Conservation (phyloP, 768 basidiomycete genomes). For the Infundibulicybe gibba region DNA sequence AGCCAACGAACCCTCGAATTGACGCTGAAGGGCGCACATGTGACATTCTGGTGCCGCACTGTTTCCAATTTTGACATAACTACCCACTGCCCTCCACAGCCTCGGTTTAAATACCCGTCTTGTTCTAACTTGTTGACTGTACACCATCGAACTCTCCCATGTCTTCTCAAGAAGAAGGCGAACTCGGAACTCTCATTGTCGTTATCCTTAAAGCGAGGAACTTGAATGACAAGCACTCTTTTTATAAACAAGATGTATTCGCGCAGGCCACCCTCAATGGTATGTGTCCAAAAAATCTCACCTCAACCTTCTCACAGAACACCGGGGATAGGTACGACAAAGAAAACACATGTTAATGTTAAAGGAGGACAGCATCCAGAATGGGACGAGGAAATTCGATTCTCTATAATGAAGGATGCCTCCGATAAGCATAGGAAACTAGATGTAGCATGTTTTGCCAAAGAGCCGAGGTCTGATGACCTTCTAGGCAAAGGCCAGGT, state of each 20-base stretch:
- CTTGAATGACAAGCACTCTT: slow-evolving; percentile 75
- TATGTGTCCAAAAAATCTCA: slow-evolving; percentile 11
- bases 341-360: slow-evolving; percentile 69
- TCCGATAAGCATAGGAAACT: slow-evolving; percentile 56
- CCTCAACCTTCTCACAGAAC: background rate
- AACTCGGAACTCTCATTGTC: slow-evolving; percentile 80
- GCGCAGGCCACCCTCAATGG: slow-evolving; percentile 60
- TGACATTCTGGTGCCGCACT: too few species aligned
- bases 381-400: slow-evolving; percentile 88
- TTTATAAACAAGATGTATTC: slow-evolving; percentile 92
- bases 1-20: too few species aligned
- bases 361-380: slow-evolving; percentile 92
- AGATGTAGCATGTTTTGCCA: slow-evolving; percentile 75
- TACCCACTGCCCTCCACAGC: too few species aligned
- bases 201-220: slow-evolving; percentile 85
- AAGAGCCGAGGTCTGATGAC: slow-evolving; percentile 71
- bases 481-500: slow-evolving; percentile 73
- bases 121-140: too few species aligned
- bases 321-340: slow-evolving; percentile 42
- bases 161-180: slow-evolving; percentile 24
- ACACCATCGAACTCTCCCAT: too few species aligned
- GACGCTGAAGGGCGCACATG: too few species aligned
- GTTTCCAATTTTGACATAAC: too few species aligned
- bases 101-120: too few species aligned
- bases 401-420: slow-evolving; percentile 61